A percentile compares a stretch with the other conserved stretches of the same genome.
phyloP scores from a whole-genome alignment of 208 protist species.

The Leishmania braziliensis region DNA sequence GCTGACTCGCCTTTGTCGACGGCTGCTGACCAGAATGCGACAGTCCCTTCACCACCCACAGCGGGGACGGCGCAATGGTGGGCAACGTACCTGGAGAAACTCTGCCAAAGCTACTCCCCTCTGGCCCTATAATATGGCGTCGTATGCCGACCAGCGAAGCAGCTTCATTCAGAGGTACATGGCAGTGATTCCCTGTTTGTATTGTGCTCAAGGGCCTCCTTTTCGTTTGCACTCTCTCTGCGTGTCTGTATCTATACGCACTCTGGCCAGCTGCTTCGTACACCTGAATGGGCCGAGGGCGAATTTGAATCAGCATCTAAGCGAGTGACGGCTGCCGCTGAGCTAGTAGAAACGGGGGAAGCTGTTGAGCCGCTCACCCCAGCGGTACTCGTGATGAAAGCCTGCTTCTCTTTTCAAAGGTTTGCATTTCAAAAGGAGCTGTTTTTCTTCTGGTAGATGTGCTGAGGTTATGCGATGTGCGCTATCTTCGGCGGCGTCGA shows the following conservation, averaged over 20 bases:
- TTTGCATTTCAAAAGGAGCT: no score
- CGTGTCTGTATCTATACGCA: neutral
- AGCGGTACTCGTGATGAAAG: neutral
- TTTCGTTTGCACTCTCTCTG: no score
- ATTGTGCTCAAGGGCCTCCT: neutral
- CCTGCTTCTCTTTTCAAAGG: neutral
- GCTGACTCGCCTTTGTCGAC: neutral
- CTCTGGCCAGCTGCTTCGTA: neutral
- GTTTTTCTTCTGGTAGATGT: neutral
- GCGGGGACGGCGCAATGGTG: constrained; percentile 30
- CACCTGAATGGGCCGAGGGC: neutral
- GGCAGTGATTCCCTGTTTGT: neutral
- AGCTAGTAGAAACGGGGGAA: no score
- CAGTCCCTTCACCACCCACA: neutral
- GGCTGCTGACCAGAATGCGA: neutral
- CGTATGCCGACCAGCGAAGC: no score
- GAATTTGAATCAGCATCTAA: neutral
- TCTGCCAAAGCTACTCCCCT: constrained; percentile 24
- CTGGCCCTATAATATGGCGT: neutral
- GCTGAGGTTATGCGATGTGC: neutral
- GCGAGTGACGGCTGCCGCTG: neutral
- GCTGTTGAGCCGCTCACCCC: neutral
- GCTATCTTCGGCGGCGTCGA: neutral
- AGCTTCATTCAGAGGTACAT: neutral
- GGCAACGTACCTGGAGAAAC: constrained; percentile 22